phyloP scores from a whole-genome alignment of 164 flowering plant genomes.

The Vitis riparia region DNA sequence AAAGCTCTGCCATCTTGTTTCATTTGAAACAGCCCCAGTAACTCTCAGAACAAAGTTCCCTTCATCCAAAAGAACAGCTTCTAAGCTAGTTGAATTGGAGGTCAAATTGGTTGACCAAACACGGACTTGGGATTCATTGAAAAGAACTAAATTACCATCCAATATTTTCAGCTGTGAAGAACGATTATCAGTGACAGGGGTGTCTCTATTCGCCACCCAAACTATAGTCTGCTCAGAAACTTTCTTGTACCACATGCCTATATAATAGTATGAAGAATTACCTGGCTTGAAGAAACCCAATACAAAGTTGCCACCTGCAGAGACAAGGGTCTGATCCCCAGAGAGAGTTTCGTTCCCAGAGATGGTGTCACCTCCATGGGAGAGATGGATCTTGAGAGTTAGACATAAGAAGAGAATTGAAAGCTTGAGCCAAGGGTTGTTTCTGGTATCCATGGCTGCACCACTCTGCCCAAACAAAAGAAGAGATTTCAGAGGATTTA shows the following conservation, averaged over 20 bases:
- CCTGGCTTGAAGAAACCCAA: constrained; percentile 72
- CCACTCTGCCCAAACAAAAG: too few species aligned
- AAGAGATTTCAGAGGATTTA: too few species aligned
- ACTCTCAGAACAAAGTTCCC: constrained; percentile 61
- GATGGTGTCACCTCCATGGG: constrained; percentile 39
- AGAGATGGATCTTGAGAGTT: constrained; percentile 10
- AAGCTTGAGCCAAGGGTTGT: constrained; percentile 5
- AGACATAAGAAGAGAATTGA: constrained; percentile 20
- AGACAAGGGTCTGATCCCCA: constrained; percentile 53
- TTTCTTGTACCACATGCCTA: constrained; percentile 57
- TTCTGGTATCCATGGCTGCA: constrained; percentile 11
- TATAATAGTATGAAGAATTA: constrained; percentile 49
- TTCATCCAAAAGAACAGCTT: constrained; percentile 43
- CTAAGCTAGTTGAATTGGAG: constrained; percentile 21
- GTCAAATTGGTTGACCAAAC: constrained; percentile 61
- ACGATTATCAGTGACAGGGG: constrained; percentile 37
- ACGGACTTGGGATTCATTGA: constrained; percentile 30
- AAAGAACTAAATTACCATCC: constrained; percentile 56
- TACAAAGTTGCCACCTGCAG: constrained; percentile 39
- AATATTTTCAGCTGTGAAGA: constrained; percentile 37
- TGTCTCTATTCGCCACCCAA: constrained; percentile 73
- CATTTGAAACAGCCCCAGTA: constrained; percentile 17
- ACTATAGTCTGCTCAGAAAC: constrained; percentile 30
- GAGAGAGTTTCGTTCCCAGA: constrained; percentile 38
- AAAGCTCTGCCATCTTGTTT: constrained; percentile 65